Percentiles rank a stretch among this genome's conserved stretches.
Evolutionary conservation across 202 grass and related monocot species (phyloP).

Genomic region (Setaria viridis): DNA sequence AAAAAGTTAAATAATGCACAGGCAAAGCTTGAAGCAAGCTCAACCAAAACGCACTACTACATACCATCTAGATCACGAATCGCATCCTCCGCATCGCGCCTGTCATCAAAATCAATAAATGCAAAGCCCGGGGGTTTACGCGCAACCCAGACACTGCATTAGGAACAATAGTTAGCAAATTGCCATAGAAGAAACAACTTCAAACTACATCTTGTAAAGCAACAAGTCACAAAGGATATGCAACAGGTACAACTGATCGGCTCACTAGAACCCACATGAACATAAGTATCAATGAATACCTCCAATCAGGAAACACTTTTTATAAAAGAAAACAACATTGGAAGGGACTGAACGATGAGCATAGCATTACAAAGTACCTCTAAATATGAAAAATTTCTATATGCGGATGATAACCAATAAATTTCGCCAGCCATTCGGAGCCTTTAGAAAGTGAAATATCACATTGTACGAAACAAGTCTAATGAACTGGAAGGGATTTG

Average conservation of each 20-base stretch:
- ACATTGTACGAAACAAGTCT: neutral
- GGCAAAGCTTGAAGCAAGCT: neutral
- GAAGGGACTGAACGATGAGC: neutral
- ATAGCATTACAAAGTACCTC: neutral
- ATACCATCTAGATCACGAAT: constrained; percentile 85
- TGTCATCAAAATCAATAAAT: constrained; percentile 83
- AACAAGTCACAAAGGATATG: neutral
- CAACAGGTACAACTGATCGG: neutral
- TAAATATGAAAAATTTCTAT: neutral
- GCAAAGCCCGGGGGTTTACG: constrained; percentile 88
- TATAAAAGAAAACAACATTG: neutral
- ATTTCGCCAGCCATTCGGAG: neutral
- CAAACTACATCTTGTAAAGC: neutral
- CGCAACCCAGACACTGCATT: constrained; percentile 81
- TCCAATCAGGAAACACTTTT: neutral
- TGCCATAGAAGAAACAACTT: neutral
- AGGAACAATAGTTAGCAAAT: constrained; percentile 31
- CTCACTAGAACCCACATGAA: constrained; percentile 3
- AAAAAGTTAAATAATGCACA: neutral
- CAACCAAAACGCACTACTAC: neutral
- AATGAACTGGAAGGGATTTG: neutral
- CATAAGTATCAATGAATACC: neutral
- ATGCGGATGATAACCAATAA: neutral
- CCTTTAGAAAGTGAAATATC: neutral
- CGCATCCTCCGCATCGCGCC: constrained; percentile 80